Base-by-base conservation (phyloP, 2,329 filamentous ascomycete species). In the Trichoderma endophyticum region DNA sequence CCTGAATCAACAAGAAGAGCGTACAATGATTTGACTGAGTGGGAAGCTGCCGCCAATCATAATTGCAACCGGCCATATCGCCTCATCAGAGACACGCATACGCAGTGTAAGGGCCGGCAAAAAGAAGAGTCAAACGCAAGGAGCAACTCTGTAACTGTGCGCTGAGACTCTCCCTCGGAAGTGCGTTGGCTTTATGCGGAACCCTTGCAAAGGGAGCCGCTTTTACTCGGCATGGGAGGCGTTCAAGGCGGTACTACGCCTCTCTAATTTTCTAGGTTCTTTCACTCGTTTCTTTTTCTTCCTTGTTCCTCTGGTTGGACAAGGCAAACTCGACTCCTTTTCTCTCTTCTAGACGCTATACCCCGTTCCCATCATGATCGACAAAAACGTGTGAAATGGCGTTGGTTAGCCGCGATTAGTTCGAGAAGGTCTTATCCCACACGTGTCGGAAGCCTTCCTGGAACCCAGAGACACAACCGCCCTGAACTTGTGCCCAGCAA, bases 331-430 rank as follows among this genome's bases (percentile, higher is more conserved):
- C 18, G 14, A 36, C 70, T 61, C 70, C 30, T 60, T 66, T 66
- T 51, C 34, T 21, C 48, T 32, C 63, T 66, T n/a, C 14, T 32
- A n/a, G 30, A 21, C 65, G 36, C 59, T 57, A 72, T 56, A 56
- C 71, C 39, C 43, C 8, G 36, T 65, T 56, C 64, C 51, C 51
- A 69, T 63, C 71, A 59, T 62, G 71, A 72, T 72, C 71, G 71
- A 59, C 71, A 60, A 32, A 57, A 63, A 72, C 43, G 48, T 39
- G 59, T 39, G 26, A 48, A 63, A 24, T 43, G 51, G 34, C 11
- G 39, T 26, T 63, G 56, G 57, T 51, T 68, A 60, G 59, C 36
- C 48, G 56, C 28, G 24, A 63, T 63, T 56, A 64, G 64, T 51
- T 63, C 57, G 64, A 57, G 34, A 63, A 63, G 63, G 57, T 54